These are phyloP conservation scores for Populus alba DNA, from an alignment of 345 rosid species.

Conservation along the genomic window DNA sequence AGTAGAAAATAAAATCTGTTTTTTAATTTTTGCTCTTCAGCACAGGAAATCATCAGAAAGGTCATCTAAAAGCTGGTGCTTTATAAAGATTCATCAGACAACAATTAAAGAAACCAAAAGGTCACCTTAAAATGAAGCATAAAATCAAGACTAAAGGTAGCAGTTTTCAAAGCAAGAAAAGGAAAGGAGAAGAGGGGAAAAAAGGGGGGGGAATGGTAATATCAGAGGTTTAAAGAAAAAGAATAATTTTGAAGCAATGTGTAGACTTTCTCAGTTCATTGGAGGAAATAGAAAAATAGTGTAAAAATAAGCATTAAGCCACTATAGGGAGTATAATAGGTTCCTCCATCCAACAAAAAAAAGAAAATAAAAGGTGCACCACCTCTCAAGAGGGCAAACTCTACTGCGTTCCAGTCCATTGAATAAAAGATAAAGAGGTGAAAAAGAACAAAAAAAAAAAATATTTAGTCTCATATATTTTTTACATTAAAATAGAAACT, in stretches of 20 bases:
- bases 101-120: neutral
- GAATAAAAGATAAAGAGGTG: neutral
- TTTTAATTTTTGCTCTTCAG: neutral
- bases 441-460: neutral
- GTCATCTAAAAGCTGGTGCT: neutral
- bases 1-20: neutral
- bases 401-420: neutral
- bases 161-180: neutral
- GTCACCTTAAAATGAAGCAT: neutral
- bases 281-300: neutral
- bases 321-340: slow-evolving; percentile 6
- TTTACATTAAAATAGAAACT: neutral
- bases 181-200: neutral
- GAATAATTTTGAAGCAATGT: neutral
- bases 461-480: neutral
- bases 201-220: neutral
- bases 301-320: slow-evolving; percentile 24
- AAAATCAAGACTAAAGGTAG: neutral
- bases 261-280: neutral
- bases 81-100: slow-evolving; percentile 1
- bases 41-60: neutral
- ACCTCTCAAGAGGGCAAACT: neutral
- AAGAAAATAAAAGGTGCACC: neutral
- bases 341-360: slow-evolving; percentile 8
- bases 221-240: neutral